Percentiles rank a stretch among this genome's conserved stretches.
phyloP scores from a whole-genome alignment of 1,284 basidiomycete genomes.

The Phellinidium pouzarii region DNA sequence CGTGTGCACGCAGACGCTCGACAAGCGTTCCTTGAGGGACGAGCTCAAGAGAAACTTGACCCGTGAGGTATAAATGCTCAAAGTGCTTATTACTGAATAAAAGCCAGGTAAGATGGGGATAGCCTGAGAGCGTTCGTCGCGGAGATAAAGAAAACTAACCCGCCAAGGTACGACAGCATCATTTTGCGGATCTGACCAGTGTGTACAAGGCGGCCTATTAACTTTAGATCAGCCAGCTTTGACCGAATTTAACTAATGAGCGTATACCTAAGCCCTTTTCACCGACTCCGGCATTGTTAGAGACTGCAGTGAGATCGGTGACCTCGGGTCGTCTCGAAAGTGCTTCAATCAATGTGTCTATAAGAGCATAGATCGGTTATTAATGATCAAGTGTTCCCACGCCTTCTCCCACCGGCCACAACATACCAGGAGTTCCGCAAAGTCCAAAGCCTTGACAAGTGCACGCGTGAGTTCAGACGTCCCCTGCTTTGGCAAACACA shows the following conservation, averaged over 20 bases:
- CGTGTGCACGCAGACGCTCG: conserved; percentile 87
- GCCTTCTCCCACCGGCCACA: neutral
- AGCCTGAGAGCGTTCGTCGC: too few relatives aligned
- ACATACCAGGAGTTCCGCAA: conserved; percentile 65
- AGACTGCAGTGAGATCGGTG: conserved; percentile 72
- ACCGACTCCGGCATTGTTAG: conserved; percentile 84
- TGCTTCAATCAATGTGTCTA: conserved; percentile 81
- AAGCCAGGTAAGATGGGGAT: neutral
- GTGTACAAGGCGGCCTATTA: conserved; percentile 69
- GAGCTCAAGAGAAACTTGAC: conserved; percentile 80
- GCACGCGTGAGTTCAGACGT: conserved; percentile 8
- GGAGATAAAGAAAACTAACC: conserved; percentile 36
- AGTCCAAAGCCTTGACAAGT: conserved; percentile 62
- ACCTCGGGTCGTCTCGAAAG: conserved; percentile 70
- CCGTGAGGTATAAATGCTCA: conserved; percentile 72
- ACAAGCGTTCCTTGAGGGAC: conserved; percentile 89
- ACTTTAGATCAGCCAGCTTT: neutral
- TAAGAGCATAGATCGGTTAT: neutral
- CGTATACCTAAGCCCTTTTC: conserved; percentile 72
- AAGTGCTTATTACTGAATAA: conserved; percentile 66
- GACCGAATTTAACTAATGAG: neutral
- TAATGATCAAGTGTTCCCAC: conserved; percentile 21
- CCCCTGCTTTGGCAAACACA: neutral
- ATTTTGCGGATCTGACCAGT: conserved; percentile 77
- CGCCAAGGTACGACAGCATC: conserved; percentile 85